phyloP scores from a whole-genome alignment of 176 grass and related monocot species.

The Musa troglodytarum region DNA sequence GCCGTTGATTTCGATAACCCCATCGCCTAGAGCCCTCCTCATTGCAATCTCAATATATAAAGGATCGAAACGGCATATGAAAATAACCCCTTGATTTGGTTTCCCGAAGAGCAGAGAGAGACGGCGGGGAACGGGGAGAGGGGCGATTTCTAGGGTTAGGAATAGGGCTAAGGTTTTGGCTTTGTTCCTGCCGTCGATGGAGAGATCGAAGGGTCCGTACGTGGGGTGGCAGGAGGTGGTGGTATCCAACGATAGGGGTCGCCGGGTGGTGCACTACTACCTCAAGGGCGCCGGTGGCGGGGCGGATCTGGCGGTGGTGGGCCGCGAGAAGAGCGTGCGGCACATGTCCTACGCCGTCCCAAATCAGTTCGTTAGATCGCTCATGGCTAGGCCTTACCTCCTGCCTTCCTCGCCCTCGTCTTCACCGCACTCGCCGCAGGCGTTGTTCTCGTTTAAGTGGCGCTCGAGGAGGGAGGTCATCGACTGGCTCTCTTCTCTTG shows the following conservation, averaged over 20 bases:
- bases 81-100: not conserved
- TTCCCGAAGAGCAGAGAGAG: not conserved
- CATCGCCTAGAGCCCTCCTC: not conserved
- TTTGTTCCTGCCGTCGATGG: constrained; percentile 9
- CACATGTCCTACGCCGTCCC: constrained; percentile 85
- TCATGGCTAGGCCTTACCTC: not conserved
- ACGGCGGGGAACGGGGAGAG: not conserved
- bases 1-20: constrained; percentile 19
- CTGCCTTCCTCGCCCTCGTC: constrained; percentile 26
- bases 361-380: constrained; percentile 39
- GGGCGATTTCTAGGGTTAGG: constrained; percentile 20
- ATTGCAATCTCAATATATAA: too few relatives aligned
- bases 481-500: constrained; percentile 77
- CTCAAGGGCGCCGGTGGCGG: constrained; percentile 36
- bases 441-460: constrained; percentile 42
- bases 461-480: constrained; percentile 83
- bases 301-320: constrained; percentile 69
- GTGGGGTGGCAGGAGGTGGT: constrained; percentile 85
- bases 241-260: constrained; percentile 77
- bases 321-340: constrained; percentile 75
- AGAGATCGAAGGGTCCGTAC: constrained; percentile 45
- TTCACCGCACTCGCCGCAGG: constrained; percentile 19
- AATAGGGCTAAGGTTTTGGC: constrained; percentile 30
- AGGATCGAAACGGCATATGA: not conserved
- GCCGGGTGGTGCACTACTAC: constrained; percentile 91